Conservation (phyloP, 805 yeast species). For the Saturnispora hagleri region DNA sequence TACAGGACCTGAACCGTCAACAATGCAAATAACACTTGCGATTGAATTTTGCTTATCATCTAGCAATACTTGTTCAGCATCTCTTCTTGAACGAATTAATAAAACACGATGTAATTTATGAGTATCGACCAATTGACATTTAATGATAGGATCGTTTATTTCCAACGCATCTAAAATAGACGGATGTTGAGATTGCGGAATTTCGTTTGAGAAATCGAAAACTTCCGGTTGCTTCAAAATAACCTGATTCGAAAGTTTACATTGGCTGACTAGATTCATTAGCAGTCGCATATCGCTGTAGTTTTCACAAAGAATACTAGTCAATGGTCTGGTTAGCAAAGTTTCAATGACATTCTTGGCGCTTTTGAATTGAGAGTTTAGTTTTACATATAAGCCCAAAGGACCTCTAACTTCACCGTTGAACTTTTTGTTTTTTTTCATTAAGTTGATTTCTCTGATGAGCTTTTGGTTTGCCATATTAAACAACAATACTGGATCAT, state of each 20-base stretch:
- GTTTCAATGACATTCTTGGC: constrained; percentile 61
- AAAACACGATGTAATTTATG: constrained; percentile 50
- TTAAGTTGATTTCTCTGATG: constrained; percentile 31
- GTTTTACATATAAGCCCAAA: constrained; percentile 49
- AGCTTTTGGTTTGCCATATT: constrained; percentile 37
- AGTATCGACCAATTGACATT: constrained; percentile 56
- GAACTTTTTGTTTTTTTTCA: constrained; percentile 25
- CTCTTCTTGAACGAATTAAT: constrained; percentile 40
- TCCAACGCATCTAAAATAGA: constrained; percentile 55
- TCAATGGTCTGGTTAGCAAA: constrained; percentile 39
- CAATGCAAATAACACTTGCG: constrained; percentile 20
- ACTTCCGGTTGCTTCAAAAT: constrained; percentile 46
- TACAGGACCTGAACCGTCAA: constrained; percentile 17
- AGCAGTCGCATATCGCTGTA: constrained; percentile 17
- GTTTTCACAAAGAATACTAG: constrained; percentile 59
- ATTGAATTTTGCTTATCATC: constrained; percentile 22
- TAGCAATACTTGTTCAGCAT: constrained; percentile 40
- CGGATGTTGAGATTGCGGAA: constrained; percentile 33
- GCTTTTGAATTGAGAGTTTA: constrained; percentile 42
- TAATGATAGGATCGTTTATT: constrained; percentile 44
- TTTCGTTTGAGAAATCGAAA: constrained; percentile 42
- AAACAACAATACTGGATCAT: constrained; percentile 35
- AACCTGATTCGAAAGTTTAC: constrained; percentile 28
- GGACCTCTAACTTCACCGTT: constrained; percentile 68
- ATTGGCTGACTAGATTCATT: not conserved